Percentiles rank a stretch among this genome's conserved stretches.
phyloP scores from a whole-genome alignment of 2,329 filamentous ascomycete species.

The Didymella exigua region DNA sequence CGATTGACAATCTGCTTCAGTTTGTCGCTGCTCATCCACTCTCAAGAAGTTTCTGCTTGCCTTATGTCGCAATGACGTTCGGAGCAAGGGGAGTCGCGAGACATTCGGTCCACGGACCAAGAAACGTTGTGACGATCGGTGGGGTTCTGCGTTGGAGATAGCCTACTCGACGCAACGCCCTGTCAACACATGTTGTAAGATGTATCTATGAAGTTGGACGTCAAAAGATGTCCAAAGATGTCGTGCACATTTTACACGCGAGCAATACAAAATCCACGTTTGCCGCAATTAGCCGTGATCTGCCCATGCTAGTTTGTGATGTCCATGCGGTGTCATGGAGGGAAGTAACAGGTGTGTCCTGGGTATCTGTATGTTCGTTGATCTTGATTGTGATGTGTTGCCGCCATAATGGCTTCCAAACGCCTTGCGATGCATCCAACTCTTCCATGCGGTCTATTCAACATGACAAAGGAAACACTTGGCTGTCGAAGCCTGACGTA shows the following conservation, averaged over 20 bases:
- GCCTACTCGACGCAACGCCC: neutral
- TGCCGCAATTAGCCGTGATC: neutral
- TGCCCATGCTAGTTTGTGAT: neutral
- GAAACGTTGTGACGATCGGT: conserved; percentile 9
- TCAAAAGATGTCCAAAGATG: neutral
- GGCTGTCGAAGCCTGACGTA: neutral
- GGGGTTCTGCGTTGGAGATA: conserved; percentile 3
- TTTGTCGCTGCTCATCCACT: conserved; percentile 17
- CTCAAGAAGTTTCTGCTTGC: conserved; percentile 12
- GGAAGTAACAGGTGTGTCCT: neutral
- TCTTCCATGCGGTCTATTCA: conserved; percentile 2
- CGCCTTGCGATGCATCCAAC: conserved; percentile 19
- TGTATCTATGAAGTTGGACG: neutral
- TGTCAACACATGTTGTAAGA: neutral
- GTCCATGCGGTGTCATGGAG: neutral
- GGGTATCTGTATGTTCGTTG: neutral
- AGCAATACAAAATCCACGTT: neutral
- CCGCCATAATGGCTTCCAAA: neutral
- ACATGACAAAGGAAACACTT: conserved; percentile 17
- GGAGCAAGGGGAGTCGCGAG: conserved; percentile 3
- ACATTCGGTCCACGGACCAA: conserved; percentile 5
- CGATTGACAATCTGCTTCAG: conserved; percentile 30
- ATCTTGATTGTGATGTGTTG: neutral
- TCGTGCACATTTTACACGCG: neutral
- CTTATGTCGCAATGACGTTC: conserved; percentile 15